Conservation (phyloP, 2,329 filamentous ascomycete genomes). For the Sporothrix brunneoviolacea region DNA sequence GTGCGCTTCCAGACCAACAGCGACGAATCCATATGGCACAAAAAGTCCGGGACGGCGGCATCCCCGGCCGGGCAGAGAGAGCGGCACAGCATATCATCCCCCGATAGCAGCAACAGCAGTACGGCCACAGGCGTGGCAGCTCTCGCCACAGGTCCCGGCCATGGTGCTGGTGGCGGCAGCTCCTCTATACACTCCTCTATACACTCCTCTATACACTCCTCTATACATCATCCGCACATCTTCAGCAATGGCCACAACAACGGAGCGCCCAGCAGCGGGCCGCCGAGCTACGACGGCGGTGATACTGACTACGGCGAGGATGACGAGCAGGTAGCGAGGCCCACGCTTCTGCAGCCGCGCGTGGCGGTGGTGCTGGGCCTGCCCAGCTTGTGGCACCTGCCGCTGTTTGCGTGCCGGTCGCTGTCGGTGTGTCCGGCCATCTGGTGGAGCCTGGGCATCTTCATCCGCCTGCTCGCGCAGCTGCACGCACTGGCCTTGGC, state of each 20-base stretch:
- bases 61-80: background rate
- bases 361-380: conserved; percentile 73
- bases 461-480: conserved; percentile 60
- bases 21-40: background rate
- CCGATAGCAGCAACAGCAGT: too few species aligned
- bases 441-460: conserved; percentile 65
- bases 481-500: conserved; percentile 35
- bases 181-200: too few species aligned
- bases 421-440: conserved; percentile 63
- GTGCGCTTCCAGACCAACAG: conserved; percentile 16
- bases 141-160: too few species aligned
- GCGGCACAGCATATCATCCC: background rate
- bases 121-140: too few species aligned
- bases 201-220: too few species aligned
- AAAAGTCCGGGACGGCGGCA: background rate
- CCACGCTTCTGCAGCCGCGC: conserved; percentile 61
- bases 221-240: background rate
- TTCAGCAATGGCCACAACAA: background rate
- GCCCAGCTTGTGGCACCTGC: conserved; percentile 64
- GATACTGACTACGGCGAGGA: conserved; percentile 8
- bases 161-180: too few species aligned
- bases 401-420: conserved; percentile 65
- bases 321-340: conserved; percentile 18
- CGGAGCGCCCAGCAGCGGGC: background rate
- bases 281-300: conserved; percentile 5